Percentiles rank a stretch among this genome's conserved stretches.
Conservation (phyloP, 192 early-diverging fungal genomes). For the Podila verticillata region DNA sequence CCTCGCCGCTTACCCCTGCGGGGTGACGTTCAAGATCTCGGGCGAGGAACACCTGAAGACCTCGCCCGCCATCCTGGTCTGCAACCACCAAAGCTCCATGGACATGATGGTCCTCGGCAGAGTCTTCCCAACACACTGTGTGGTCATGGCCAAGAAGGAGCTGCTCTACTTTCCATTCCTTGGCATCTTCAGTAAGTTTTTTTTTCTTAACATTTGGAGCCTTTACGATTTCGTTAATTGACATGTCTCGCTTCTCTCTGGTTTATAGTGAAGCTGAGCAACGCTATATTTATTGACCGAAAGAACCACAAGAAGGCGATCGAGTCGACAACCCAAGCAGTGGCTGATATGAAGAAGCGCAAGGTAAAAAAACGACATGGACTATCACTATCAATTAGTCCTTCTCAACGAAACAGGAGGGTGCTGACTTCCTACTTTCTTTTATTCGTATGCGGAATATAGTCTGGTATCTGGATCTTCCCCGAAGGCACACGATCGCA, state of each 20-base stretch:
- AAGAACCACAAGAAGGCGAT: conserved; percentile 82
- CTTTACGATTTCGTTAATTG: neutral
- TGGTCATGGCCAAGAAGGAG: conserved; percentile 77
- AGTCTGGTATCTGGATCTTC: conserved; percentile 85
- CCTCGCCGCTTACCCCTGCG: conserved; percentile 62
- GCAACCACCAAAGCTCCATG: conserved; percentile 87
- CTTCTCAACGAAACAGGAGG: neutral
- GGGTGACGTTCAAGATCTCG: conserved; percentile 68
- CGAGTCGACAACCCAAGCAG: conserved; percentile 79
- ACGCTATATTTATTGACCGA: conserved; percentile 90
- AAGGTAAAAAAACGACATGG: conserved; percentile 55
- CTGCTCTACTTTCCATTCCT: conserved; percentile 77
- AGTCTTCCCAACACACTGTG: conserved; percentile 71
- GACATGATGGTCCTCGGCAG: conserved; percentile 76
- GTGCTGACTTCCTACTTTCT: too few relatives aligned
- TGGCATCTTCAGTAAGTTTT: conserved; percentile 78
- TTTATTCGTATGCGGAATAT: conserved; percentile 23
- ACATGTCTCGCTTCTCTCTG: neutral
- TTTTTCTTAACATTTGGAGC: neutral
- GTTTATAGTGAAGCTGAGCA: conserved; percentile 72
- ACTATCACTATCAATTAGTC: neutral
- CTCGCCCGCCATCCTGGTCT: conserved; percentile 76
- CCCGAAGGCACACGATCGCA: conserved; percentile 92
- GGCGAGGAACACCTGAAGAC: conserved; percentile 67
- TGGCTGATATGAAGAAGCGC: conserved; percentile 75